Evolutionary conservation across 2,329 filamentous ascomycete species (phyloP).

Genomic region (Cadophora gregata): DNA sequence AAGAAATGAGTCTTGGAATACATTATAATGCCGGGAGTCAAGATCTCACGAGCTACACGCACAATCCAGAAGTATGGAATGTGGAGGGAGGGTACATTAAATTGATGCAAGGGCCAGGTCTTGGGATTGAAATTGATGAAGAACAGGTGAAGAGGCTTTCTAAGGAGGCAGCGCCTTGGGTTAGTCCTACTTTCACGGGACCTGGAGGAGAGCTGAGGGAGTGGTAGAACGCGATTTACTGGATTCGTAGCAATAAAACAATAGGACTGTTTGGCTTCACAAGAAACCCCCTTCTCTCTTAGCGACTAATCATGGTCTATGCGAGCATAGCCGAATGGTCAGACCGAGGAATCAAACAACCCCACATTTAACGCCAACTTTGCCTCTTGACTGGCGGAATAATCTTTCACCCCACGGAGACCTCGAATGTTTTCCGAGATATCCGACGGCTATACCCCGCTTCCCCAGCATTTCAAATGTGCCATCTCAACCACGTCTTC

Average conservation of each 20-base stretch:
- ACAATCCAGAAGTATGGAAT: constrained; percentile 68
- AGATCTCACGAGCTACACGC: constrained; percentile 70
- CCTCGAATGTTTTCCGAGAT: background rate
- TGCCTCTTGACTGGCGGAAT: background rate
- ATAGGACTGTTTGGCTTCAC: background rate
- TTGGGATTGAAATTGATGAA: constrained; percentile 77
- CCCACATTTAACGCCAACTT: background rate
- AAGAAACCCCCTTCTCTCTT: background rate
- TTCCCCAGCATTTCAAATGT: constrained; percentile 5
- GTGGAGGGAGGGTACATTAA: constrained; percentile 69
- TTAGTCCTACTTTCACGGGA: constrained; percentile 69
- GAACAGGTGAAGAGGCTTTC: constrained; percentile 66
- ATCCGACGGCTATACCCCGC: background rate
- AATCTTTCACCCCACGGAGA: background rate
- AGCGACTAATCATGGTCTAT: background rate
- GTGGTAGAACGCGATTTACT: constrained; percentile 57
- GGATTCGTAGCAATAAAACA: background rate
- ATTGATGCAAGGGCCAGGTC: constrained; percentile 61
- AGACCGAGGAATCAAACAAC: background rate
- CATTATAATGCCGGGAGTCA: constrained; percentile 75
- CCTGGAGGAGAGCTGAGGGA: constrained; percentile 70
- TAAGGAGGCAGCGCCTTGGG: constrained; percentile 66
- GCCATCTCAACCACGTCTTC: background rate
- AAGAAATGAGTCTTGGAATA: constrained; percentile 81
- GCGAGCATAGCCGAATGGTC: background rate